A percentile compares a stretch with the other conserved stretches of the same genome.
These are phyloP conservation scores for Beauveria rudraprayagi DNA, from an alignment of 2,329 filamentous ascomycete species.

Conservation along the genomic window DNA sequence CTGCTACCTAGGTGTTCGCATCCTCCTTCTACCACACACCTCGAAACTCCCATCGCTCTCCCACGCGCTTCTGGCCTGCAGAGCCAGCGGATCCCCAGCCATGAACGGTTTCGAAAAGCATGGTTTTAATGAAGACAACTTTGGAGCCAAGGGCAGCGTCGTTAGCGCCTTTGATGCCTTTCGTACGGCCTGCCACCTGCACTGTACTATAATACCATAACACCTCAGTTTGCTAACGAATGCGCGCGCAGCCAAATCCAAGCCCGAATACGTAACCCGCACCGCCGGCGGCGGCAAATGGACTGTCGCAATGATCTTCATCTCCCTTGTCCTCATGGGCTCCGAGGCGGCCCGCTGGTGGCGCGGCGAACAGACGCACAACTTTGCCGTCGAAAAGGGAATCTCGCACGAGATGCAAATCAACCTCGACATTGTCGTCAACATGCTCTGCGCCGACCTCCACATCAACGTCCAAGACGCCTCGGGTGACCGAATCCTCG, in stretches of 20 bases:
- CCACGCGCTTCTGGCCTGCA: background rate
- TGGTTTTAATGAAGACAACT: constrained; percentile 64
- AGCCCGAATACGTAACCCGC: constrained; percentile 80
- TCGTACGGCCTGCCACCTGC: constrained; percentile 50
- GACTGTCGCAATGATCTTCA: constrained; percentile 72
- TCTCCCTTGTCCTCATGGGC: constrained; percentile 68
- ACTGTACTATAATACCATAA: background rate
- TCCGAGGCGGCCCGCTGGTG: constrained; percentile 79
- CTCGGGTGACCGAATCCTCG: constrained; percentile 82
- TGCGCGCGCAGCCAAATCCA: constrained; percentile 69
- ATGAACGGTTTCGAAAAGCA: constrained; percentile 77
- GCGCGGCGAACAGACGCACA: constrained; percentile 74
- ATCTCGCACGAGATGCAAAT: constrained; percentile 83
- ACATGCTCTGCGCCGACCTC: constrained; percentile 81
- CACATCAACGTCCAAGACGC: constrained; percentile 97
- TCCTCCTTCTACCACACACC: background rate
- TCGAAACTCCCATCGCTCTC: background rate
- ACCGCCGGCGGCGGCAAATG: constrained; percentile 86
- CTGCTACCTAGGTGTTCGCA: background rate
- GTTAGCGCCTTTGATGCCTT: constrained; percentile 95
- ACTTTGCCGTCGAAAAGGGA: constrained; percentile 89
- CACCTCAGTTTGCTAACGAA: background rate
- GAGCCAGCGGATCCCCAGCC: constrained; percentile 5
- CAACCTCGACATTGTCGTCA: constrained; percentile 88
- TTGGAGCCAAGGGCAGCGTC: constrained; percentile 63